phyloP scores from a whole-genome alignment of 169 alveolate species.

The Cryptosporidium ubiquitum region DNA sequence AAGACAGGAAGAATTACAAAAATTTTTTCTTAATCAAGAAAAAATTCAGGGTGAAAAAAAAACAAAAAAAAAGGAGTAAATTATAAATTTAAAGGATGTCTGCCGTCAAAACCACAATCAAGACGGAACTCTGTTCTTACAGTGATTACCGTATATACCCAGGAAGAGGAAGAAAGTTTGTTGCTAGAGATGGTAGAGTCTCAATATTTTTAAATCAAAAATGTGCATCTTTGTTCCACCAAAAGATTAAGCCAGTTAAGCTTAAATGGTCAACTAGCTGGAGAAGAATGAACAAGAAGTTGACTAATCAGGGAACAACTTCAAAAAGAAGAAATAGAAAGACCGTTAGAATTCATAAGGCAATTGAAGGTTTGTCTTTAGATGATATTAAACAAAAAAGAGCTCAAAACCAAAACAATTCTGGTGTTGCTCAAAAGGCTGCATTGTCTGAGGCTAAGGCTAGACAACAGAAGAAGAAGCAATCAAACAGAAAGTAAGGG shows the following conservation, averaged over 20 bases:
- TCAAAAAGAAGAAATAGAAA: constrained; percentile 81
- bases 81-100: constrained; percentile 76
- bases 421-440: constrained; percentile 75
- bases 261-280: constrained; percentile 96
- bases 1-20: constrained; percentile 5
- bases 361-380: constrained; percentile 95
- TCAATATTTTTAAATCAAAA: constrained; percentile 89
- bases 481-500: neutral
- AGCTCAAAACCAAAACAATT: constrained; percentile 80
- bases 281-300: constrained; percentile 96
- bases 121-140: constrained; percentile 96
- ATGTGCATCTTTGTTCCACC: constrained; percentile 91
- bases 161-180: constrained; percentile 96
- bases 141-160: constrained; percentile 98
- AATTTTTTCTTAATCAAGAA: neutral
- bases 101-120: constrained; percentile 87
- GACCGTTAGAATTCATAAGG: constrained; percentile 91
- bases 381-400: constrained; percentile 93
- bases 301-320: constrained; percentile 74
- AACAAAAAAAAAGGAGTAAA: constrained; percentile 4
- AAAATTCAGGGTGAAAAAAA: constrained; percentile 13
- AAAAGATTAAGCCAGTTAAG: constrained; percentile 95
- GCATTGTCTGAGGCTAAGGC: constrained; percentile 74
- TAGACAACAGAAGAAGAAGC: constrained; percentile 63
- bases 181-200: constrained; percentile 96